Base-by-base conservation (phyloP, 2,329 filamentous ascomycete genomes). In the Monosporascus sp. region DNA sequence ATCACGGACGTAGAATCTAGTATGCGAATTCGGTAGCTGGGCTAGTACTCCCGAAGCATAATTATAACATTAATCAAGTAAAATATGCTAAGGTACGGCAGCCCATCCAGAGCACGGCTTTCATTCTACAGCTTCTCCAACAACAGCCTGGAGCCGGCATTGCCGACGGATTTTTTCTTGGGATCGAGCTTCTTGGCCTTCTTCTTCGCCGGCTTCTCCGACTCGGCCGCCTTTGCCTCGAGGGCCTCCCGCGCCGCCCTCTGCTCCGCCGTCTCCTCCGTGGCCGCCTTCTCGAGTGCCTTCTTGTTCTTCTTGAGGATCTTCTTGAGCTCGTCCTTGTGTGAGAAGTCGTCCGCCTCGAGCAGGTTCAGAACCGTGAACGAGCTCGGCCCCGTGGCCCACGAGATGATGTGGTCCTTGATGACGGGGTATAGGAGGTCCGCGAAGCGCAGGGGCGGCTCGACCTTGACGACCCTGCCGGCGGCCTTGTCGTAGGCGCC, bases 331-430 rank as follows among this genome's bases (percentile, higher is more conserved):
- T 88, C 85, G 17, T 80, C 78, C 63, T 79, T 84, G 62, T 84
- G 78, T 26, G 76, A 77, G 63, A 94, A 94, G 54, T 85, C 84
- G 22, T 81, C 77, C 0, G 87, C 82, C 72, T 97, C 93, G 5
- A 92, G 72, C 60, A 97, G 74, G 17, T 85, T 88, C 26, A 97
- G 81, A 4, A 97, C 80, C 11, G 96, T 89, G 63, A 96, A 97
- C 1, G 89, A 89, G 61, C 91, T 91, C 1, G 87, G 82, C 0
- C 92, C 89, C 0, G 86, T 92, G 0, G 93, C 92, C 94, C 94
- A 99, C 20, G 84, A 76, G 54, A 94, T 70, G 24, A 95, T 73
- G 60, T 89, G 76, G 1, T 85, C 81, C 68, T 88, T 82, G 70
- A 97, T 92, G 56, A 88, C 76, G 6, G 86, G 84, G 68, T 93